Evolutionary conservation across 106 monocot species (phyloP).

Genomic region (Dioscorea dumetorum): DNA sequence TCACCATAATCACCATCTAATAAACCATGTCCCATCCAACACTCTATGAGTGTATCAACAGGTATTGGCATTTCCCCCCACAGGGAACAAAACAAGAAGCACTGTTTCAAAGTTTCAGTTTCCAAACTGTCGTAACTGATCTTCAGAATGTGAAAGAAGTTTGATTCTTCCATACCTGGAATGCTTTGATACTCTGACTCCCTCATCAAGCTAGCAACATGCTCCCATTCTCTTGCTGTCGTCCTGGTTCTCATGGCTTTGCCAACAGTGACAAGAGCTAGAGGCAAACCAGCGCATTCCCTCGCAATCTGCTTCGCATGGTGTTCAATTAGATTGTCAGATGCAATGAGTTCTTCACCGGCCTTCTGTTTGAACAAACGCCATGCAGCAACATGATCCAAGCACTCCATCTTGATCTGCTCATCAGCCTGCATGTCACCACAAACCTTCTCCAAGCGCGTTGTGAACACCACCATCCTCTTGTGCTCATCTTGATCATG

Average conservation of each 20-base stretch:
- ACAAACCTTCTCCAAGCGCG: not conserved
- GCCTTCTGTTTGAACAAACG: conserved; percentile 9
- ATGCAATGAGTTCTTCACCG: not conserved
- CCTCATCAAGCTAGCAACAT: not conserved
- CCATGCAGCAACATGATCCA: conserved; percentile 4
- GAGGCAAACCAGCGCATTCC: conserved; percentile 19
- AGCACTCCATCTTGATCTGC: not conserved
- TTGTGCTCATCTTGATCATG: not conserved
- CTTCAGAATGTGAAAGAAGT: conserved; percentile 1
- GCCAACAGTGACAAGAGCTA: conserved; percentile 15
- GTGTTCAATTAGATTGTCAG: not conserved
- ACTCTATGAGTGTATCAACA: conserved; percentile 1
- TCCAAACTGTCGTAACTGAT: conserved; percentile 26
- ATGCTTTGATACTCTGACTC: not conserved
- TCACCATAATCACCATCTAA: not conserved
- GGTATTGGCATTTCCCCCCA: conserved; percentile 3
- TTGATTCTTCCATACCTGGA: not conserved
- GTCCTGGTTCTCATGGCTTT: conserved; percentile 6
- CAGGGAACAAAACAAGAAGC: not conserved
- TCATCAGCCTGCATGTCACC: conserved; percentile 5
- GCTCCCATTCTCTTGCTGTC: not conserved
- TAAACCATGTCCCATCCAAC: conserved; percentile 20
- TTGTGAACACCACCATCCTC: conserved; percentile 14
- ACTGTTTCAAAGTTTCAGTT: not conserved
- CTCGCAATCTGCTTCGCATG: conserved; percentile 4